These are phyloP conservation scores for Apiotrichum veenhuisii DNA, from an alignment of 1,284 basidiomycete genomes.

Conservation along the genomic window DNA sequence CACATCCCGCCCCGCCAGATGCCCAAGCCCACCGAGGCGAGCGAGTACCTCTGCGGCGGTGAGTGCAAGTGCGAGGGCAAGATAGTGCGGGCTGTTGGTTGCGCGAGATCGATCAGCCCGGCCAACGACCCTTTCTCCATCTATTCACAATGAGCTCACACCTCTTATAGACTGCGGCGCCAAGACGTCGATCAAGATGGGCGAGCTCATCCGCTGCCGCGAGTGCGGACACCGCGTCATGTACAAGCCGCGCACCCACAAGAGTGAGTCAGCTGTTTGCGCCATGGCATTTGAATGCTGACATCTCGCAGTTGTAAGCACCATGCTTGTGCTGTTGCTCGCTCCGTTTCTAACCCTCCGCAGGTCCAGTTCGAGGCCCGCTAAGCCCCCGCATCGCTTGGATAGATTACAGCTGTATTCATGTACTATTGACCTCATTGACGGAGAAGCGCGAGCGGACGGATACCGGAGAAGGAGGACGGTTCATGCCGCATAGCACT, in stretches of 20 bases:
- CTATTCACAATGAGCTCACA: neutral
- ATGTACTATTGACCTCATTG: constrained; percentile 5
- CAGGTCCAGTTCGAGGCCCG: constrained; percentile 46
- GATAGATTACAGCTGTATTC: constrained; percentile 3
- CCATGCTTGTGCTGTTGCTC: neutral
- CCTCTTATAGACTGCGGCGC: constrained; percentile 74
- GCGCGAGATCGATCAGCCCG: neutral
- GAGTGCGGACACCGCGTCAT: constrained; percentile 98
- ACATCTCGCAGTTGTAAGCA: constrained; percentile 5
- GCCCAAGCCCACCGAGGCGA: constrained; percentile 53
- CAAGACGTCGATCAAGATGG: constrained; percentile 86
- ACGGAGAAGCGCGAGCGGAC: no score
- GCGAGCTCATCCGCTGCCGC: constrained; percentile 92
- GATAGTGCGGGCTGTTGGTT: no score
- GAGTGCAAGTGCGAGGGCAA: no score
- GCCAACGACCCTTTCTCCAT: no score
- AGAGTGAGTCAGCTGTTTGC: constrained; percentile 76
- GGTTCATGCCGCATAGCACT: no score
- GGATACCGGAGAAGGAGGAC: no score
- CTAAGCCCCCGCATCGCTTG: constrained; percentile 9
- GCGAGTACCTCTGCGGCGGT: constrained; percentile 94
- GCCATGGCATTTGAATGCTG: neutral
- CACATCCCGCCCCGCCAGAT: constrained; percentile 32
- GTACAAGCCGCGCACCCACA: constrained; percentile 95
- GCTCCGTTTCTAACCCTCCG: constrained; percentile 7